Evolutionary conservation across 2,329 filamentous ascomycete species (phyloP), one percentile per base, ranked within the genome.

Genomic region (Westerdykella ornata): DNA sequence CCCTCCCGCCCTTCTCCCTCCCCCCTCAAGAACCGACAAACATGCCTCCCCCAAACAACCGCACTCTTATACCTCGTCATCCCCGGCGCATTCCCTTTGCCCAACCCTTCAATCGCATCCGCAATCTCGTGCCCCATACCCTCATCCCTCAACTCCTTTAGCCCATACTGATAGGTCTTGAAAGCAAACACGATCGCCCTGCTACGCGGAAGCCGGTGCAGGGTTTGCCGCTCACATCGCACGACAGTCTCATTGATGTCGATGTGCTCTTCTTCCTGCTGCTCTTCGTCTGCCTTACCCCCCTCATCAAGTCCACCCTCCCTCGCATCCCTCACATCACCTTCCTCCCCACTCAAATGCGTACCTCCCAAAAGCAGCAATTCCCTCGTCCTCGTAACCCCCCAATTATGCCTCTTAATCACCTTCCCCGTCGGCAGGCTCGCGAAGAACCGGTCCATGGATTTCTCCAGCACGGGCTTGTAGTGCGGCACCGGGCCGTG

Each of bases 381-480:
- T 1, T 56, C 47, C 1, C 57, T 53, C 17, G 64, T 60, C 0
- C 69, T 73, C 2, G 65, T 69, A 3, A 76, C 59, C 5, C 60
- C 63, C 73, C 73, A 77, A 55, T 83, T 84, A 1, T 65, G 63
- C 5, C 80, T 63, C 54, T 72, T 72, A 1, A 82, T 76, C 11
- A 74, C 68, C 46, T 68, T 72, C 1, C 78, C 78, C 1, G 71
- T 66, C 9, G 75, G 71, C 0, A 82, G 37, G 11, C 60, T 58
- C 1, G 72, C 69, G 54, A 82, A 82, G 61, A 77, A 82, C 1
- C 75, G 65, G 53, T 83, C 78, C 79, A 82, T 82, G 38, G 69
- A 73, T 37, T 66, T 71, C 51, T 76, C 74, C 0, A 83, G 51
- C 52, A 79, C 81, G 35, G 68, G 59, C 22, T 55, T 62, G 53